Base-by-base conservation (phyloP, 1,284 basidiomycete species). In the Trichosporon ovoides region DNA sequence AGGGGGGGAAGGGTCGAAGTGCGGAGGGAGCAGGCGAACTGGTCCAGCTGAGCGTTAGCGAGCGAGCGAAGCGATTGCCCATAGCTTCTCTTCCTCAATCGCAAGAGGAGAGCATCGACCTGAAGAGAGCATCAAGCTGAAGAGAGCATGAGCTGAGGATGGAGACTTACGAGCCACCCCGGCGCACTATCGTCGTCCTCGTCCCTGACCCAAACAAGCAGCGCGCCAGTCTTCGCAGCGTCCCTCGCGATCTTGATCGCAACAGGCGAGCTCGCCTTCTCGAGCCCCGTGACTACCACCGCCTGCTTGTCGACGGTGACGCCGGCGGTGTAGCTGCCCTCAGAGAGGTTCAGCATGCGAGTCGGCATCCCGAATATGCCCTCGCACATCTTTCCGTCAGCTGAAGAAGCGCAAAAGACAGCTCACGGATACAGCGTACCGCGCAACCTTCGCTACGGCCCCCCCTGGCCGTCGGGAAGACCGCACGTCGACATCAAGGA, bases 171-270 rank as follows among this genome's bases (percentile, higher is more conserved):
- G 11, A 74, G 59, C 71, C 71, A 76, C 9, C 62, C 40, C 5
- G 71, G 68, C 7, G 60, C 56, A 6, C 60, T 60, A 11, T 58
- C 28, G 7, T 57, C 55, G 38, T 65, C 60, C 36, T 66, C 63
- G 22, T 66, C 66, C 35, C 71, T 60, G 14, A 74, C 64, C 73
- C 75, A 75, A 0, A 77, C 55, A 3, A 72, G 37, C 33, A 70
- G 40, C 18, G 68, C 60, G n/a, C 59, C 55, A n/a, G 53, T 33
- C 1, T 37, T 28, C 20, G 46, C 55, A 13, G 43, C 38, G 37
- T 50, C 56, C 19, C 7, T 31, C 28, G 58, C 50, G 38, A 74
- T 19, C 46, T 69, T 72, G 43, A 71, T 58, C 54, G 58, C 65
- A 7, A 68, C 64, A 1, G 72, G 59, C 19, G 64, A 56, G n/a